These are phyloP conservation scores for Bipolaris cookei DNA, from an alignment of 2,329 filamentous ascomycete genomes.

Conservation along the genomic window DNA sequence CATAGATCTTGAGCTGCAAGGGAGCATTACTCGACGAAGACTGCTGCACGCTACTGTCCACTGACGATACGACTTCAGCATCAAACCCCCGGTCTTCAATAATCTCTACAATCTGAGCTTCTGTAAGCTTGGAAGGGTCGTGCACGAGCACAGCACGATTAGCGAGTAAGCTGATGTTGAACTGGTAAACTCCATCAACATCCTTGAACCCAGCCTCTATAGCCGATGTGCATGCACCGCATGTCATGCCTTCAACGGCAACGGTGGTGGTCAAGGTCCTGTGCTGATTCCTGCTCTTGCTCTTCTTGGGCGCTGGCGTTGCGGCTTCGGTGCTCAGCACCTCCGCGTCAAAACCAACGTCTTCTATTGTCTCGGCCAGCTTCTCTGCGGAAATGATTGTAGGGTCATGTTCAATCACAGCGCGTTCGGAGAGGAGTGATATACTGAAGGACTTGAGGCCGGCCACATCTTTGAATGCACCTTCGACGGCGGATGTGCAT, in stretches of 20 bases:
- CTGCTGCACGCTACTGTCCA: slow-evolving; percentile 62
- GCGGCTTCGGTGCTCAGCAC: slow-evolving; percentile 73
- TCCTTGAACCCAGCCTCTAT: slow-evolving; percentile 82
- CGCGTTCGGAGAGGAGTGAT: slow-evolving; percentile 81
- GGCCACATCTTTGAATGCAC: slow-evolving; percentile 75
- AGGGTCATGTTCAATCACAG: slow-evolving; percentile 82
- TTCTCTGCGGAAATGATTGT: slow-evolving; percentile 58
- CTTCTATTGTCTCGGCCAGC: slow-evolving; percentile 66
- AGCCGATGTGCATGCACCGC: slow-evolving; percentile 92
- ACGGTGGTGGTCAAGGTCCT: slow-evolving; percentile 76
- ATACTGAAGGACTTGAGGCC: slow-evolving; percentile 81
- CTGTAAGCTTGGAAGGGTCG: slow-evolving; percentile 71
- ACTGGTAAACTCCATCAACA: slow-evolving; percentile 79
- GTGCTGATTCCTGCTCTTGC: slow-evolving; percentile 50
- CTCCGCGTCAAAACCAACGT: slow-evolving; percentile 79
- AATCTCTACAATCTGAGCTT: slow-evolving; percentile 77
- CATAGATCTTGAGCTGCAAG: slow-evolving; percentile 84
- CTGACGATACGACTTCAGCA: slow-evolving; percentile 79
- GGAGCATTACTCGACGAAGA: slow-evolving; percentile 64
- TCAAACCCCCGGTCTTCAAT: slow-evolving; percentile 93
- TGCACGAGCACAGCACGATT: slow-evolving; percentile 90
- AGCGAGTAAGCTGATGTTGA: slow-evolving; percentile 93
- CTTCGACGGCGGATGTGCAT: slow-evolving; percentile 84
- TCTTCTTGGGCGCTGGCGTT: slow-evolving; percentile 37
- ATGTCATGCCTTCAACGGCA: slow-evolving; percentile 95